Base-by-base conservation (phyloP, 371 early-diverging fungal genomes). In the Haplosporangium sp. region DNA sequence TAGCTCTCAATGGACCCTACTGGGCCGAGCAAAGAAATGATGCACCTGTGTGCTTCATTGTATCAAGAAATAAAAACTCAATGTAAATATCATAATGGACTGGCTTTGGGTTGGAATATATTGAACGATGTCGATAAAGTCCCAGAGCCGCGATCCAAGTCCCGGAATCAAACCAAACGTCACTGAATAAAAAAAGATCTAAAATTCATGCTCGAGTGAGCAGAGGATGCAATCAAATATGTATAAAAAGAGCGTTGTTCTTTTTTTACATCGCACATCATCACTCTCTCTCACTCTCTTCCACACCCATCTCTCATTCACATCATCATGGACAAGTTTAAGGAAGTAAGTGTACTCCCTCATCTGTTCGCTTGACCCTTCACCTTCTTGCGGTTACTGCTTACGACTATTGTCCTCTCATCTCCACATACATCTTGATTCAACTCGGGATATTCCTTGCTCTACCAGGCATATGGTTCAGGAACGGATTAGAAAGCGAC, bases 281-380 rank as follows among this genome's bases (percentile, higher is more conserved):
- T 67, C 47, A 36, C 42, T 46, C 55, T 64, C 29, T n/a, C n/a
- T n/a, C n/a, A n/a, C n/a, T 61, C 46, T 56, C 59, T 60, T 59
- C 63, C 51, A 62, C 60, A 23, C 55, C 40, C 21, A 50, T 41
- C 45, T 56, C 23, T 50, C 64, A 66, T 57, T 59, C 10, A 55
- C 55, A 67, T 66, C 55, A 69, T 61, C 63, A 86, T 86, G 86
- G 86, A 86, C 75, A 86, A 84, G 72, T 81, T 85, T 73, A 86
- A 85, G 80, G 85, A 84, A 74, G 86, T 85, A 85, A 83, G 73
- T 67, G 48, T 43, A 29, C 29, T 4, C 29, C 48, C 21, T 10
- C 18, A 16, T 29, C 10, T 23, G 8, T 20, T 42, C 16, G 9
- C 7, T 48, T 38, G 5, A 42, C 20, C 42, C 20, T 43, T 40